A percentile compares a stretch with the other conserved stretches of the same genome.
These are phyloP conservation scores for Cladosporium sp. DNA, from an alignment of 2,329 filamentous ascomycete species.

Conservation along the genomic window DNA sequence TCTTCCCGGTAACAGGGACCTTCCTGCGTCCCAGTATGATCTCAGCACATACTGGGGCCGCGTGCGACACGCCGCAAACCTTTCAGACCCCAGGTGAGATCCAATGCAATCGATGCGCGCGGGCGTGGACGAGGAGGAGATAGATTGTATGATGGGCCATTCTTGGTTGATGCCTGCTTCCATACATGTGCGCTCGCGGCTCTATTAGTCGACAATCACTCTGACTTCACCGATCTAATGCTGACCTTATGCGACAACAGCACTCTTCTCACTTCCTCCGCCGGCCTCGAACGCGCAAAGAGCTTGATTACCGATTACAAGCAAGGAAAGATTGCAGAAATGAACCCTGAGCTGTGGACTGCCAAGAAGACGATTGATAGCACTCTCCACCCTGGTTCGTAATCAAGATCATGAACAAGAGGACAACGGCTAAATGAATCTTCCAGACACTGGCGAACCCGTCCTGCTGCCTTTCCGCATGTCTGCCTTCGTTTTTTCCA, in stretches of 20 bases:
- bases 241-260: slow-evolving; percentile 43
- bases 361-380: slow-evolving; percentile 98
- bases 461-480: slow-evolving; percentile 95
- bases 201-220: not conserved
- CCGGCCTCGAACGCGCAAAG: slow-evolving; percentile 83
- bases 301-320: slow-evolving; percentile 78
- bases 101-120: not conserved
- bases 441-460: slow-evolving; percentile 78
- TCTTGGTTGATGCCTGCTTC: too few species aligned
- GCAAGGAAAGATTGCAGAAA: slow-evolving; percentile 68
- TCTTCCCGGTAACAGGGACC: slow-evolving; percentile 65
- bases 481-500: slow-evolving; percentile 91
- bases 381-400: slow-evolving; percentile 84
- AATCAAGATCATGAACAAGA: not conserved
- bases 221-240: not conserved
- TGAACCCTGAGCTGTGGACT: slow-evolving; percentile 88
- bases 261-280: slow-evolving; percentile 73
- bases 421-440: not conserved
- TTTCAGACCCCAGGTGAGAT: slow-evolving; percentile 91
- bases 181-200: too few species aligned
- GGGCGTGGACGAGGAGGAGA: not conserved
- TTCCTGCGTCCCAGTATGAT: slow-evolving; percentile 89
- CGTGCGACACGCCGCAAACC: slow-evolving; percentile 79
- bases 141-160: not conserved
- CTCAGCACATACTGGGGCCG: slow-evolving; percentile 91